A percentile compares a stretch with the other conserved stretches of the same genome.
phyloP scores from a whole-genome alignment of 306 rosid genomes.

The Cicer arietinum region DNA sequence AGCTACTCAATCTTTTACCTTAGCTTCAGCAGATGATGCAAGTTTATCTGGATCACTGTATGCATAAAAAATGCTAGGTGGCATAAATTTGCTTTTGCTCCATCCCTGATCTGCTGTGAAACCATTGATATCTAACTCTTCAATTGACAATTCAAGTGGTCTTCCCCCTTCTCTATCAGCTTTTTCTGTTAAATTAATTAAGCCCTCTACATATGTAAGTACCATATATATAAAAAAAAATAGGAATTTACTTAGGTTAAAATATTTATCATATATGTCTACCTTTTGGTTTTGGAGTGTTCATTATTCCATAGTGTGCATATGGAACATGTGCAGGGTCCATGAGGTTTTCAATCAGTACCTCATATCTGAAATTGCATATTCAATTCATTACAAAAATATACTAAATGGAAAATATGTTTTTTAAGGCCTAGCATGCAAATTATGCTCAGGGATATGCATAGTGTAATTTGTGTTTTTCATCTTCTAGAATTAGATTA shows the following conservation, averaged over 20 bases:
- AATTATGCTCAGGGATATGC: not conserved
- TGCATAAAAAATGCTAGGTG: conserved; percentile 78
- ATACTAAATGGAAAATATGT: not conserved
- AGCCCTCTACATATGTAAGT: conserved; percentile 32
- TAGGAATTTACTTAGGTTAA: conserved; percentile 15
- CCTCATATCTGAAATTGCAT: conserved; percentile 77
- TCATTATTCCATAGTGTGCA: conserved; percentile 78
- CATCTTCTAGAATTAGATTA: not conserved
- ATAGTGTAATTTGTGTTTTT: conserved; percentile 22
- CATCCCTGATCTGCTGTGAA: conserved; percentile 61
- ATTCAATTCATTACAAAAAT: conserved; percentile 27
- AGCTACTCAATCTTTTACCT: conserved; percentile 51
- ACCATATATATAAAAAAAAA: conserved; percentile 31
- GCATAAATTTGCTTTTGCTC: conserved; percentile 59
- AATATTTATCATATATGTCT: conserved; percentile 47
- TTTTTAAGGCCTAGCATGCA: not conserved
- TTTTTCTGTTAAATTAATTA: conserved; percentile 56
- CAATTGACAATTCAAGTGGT: conserved; percentile 69
- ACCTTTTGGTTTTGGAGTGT: conserved; percentile 56
- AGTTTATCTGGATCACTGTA: conserved; percentile 50
- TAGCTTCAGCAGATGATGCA: conserved; percentile 55
- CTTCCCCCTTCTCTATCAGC: conserved; percentile 95
- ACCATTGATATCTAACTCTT: conserved; percentile 66
- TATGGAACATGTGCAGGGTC: conserved; percentile 94
- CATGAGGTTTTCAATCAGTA: conserved; percentile 90